Evolutionary conservation across 2,329 filamentous ascomycete species (phyloP).

Genomic region (Fusarium lyarnte): DNA sequence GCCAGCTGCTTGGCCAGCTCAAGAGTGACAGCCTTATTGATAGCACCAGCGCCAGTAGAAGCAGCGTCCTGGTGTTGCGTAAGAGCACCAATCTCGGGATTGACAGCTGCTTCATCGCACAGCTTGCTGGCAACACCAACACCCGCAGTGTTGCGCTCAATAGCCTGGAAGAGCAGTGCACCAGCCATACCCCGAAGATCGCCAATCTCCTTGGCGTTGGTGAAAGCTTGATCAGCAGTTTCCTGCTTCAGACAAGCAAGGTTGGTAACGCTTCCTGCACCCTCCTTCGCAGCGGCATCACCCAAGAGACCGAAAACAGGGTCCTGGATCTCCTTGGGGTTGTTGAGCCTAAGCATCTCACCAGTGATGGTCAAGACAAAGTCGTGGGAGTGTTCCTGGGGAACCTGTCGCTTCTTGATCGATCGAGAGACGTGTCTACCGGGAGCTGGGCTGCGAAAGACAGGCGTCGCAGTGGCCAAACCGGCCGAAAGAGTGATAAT

Average conservation of each 20-base stretch:
- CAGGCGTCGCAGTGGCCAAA: slow-evolving; percentile 1
- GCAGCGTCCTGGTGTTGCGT: slow-evolving; percentile 14
- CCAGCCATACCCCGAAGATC: slow-evolving; percentile 64
- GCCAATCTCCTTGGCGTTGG: slow-evolving; percentile 63
- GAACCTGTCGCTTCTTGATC: slow-evolving; percentile 11
- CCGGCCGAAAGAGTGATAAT: slow-evolving; percentile 2
- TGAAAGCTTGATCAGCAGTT: slow-evolving; percentile 67
- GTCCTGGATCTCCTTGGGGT: slow-evolving; percentile 14
- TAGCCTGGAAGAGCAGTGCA: slow-evolving; percentile 63
- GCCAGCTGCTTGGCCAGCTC: slow-evolving; percentile 9
- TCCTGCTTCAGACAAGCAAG: slow-evolving; percentile 58
- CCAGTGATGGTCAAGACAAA: slow-evolving; percentile 5
- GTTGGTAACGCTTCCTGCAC: slow-evolving; percentile 54
- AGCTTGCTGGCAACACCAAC: slow-evolving; percentile 35
- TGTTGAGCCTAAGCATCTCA: slow-evolving; percentile 1
- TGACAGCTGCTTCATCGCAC: neutral
- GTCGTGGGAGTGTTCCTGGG: slow-evolving; percentile 12
- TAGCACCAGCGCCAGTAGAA: neutral
- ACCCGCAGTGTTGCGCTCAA: slow-evolving; percentile 61
- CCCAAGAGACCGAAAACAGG: slow-evolving; percentile 4
- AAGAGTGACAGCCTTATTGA: slow-evolving; percentile 17
- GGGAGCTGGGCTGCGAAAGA: neutral
- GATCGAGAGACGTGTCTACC: neutral
- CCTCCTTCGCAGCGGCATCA: slow-evolving; percentile 8
- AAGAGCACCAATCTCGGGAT: slow-evolving; percentile 12